Evolutionary conservation across 495 filamentous ascomycete species (phyloP).

Genomic region (Annulohypoxylon stygium): DNA sequence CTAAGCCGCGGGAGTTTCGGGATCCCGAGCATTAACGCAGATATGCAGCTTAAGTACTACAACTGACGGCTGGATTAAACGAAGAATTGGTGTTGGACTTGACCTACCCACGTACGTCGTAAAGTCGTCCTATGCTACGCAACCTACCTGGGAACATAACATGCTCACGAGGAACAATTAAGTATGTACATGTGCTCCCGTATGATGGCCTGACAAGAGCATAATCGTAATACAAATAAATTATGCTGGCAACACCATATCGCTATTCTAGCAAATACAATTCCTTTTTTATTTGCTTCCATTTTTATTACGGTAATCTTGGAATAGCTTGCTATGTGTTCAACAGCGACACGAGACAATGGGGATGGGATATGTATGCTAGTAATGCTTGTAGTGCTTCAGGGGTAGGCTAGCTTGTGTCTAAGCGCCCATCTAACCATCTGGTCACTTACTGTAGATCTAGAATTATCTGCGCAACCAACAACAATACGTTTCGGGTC

Average conservation of each 20-base stretch:
- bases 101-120: not conserved
- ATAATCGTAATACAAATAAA: not conserved
- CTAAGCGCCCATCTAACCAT: constrained; percentile 37
- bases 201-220: constrained; percentile 23
- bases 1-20: constrained; percentile 31
- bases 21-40: constrained; percentile 20
- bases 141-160: not conserved
- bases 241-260: constrained; percentile 5
- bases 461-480: constrained; percentile 27
- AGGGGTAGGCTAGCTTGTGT: constrained; percentile 7
- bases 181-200: constrained; percentile 20
- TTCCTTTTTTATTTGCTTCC: not conserved
- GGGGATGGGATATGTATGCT: not conserved
- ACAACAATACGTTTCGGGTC: constrained; percentile 35
- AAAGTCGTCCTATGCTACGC: not conserved
- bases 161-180: constrained; percentile 20
- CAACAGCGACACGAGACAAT: not conserved
- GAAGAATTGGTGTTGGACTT: constrained; percentile 1
- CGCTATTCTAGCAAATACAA: not conserved
- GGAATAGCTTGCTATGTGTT: not conserved
- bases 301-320: constrained; percentile 8
- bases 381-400: constrained; percentile 5
- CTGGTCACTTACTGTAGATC: constrained; percentile 21
- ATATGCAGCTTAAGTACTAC: constrained; percentile 23
- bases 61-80: constrained; percentile 4